phyloP scores from a whole-genome alignment of 1,284 basidiomycete species.

The Schizopora paradoxa region DNA sequence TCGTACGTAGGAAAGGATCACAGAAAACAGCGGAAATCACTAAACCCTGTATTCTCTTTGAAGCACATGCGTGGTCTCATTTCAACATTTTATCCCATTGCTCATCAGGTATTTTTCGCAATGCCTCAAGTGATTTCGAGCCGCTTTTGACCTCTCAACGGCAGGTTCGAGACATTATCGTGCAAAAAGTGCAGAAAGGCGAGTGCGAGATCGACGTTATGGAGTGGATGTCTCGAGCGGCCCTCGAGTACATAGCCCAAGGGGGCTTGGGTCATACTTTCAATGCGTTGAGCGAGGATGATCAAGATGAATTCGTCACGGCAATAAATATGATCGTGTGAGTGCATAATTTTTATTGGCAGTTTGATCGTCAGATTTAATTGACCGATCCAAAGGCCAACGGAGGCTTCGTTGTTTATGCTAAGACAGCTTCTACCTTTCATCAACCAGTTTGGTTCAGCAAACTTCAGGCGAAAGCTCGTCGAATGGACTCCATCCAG shows the following conservation, averaged over 20 bases:
- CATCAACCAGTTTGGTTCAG: conserved; percentile 30
- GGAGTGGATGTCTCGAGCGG: conserved; percentile 35
- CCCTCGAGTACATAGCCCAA: conserved; percentile 32
- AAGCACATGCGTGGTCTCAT: conserved; percentile 26
- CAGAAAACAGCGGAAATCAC: conserved; percentile 25
- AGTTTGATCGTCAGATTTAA: background rate
- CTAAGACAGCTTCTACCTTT: conserved; percentile 29
- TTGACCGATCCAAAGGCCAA: background rate
- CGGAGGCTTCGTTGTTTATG: conserved; percentile 11
- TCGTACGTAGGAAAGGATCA: conserved; percentile 21
- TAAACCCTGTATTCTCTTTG: conserved; percentile 29
- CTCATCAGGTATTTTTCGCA: conserved; percentile 19
- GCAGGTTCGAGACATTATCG: conserved; percentile 27
- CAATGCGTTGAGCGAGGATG: conserved; percentile 28
- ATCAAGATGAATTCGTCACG: conserved; percentile 19
- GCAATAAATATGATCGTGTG: conserved; percentile 8
- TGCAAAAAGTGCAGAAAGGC: conserved; percentile 15
- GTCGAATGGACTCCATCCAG: conserved; percentile 32
- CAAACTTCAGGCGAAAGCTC: conserved; percentile 33
- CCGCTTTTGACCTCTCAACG: background rate
- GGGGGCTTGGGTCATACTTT: conserved; percentile 33
- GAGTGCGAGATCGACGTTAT: conserved; percentile 34
- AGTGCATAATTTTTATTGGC: background rate
- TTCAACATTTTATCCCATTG: conserved; percentile 26
- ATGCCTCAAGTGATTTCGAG: conserved; percentile 11